A percentile compares a stretch with the other conserved stretches of the same genome.
These are phyloP conservation scores for Phaffomyces opuntiae DNA, from an alignment of 805 yeast species.

Conservation along the genomic window DNA sequence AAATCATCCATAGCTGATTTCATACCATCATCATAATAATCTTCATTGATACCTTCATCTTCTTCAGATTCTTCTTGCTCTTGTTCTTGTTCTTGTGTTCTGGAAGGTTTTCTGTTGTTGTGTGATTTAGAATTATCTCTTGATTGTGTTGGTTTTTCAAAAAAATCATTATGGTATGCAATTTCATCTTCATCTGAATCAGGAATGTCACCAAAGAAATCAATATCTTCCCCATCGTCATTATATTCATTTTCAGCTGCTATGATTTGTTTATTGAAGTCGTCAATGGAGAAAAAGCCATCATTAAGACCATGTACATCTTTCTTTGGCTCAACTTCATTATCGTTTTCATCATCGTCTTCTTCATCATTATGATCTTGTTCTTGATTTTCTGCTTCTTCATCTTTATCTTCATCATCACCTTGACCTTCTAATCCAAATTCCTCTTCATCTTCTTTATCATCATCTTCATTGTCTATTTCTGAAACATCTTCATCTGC, in stretches of 20 bases:
- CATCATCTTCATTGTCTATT: not conserved
- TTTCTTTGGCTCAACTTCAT: constrained; percentile 5
- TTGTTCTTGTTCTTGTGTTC: constrained; percentile 8
- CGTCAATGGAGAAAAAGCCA: constrained; percentile 77
- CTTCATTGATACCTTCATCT: constrained; percentile 46
- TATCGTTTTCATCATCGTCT: constrained; percentile 14
- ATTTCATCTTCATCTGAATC: constrained; percentile 42
- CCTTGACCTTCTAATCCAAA: not conserved
- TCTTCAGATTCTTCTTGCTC: constrained; percentile 36
- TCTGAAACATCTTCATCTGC: not conserved
- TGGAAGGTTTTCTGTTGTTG: not conserved
- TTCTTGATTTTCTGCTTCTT: constrained; percentile 1
- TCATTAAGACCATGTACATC: constrained; percentile 71
- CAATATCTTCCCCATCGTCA: constrained; percentile 44
- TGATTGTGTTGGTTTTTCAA: constrained; percentile 29
- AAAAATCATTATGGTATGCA: constrained; percentile 45
- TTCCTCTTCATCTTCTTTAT: not conserved
- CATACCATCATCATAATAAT: constrained; percentile 55
- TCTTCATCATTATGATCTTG: constrained; percentile 16
- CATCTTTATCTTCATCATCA: constrained; percentile 1
- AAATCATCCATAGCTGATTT: constrained; percentile 38
- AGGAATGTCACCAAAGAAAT: constrained; percentile 44
- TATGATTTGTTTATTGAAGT: constrained; percentile 69
- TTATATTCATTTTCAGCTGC: constrained; percentile 43
- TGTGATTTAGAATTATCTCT: not conserved